Percentiles rank a stretch among this genome's conserved stretches.
Conservation (phyloP, 2,329 filamentous ascomycete species). For the Paracorniculantispora psalliotae region DNA sequence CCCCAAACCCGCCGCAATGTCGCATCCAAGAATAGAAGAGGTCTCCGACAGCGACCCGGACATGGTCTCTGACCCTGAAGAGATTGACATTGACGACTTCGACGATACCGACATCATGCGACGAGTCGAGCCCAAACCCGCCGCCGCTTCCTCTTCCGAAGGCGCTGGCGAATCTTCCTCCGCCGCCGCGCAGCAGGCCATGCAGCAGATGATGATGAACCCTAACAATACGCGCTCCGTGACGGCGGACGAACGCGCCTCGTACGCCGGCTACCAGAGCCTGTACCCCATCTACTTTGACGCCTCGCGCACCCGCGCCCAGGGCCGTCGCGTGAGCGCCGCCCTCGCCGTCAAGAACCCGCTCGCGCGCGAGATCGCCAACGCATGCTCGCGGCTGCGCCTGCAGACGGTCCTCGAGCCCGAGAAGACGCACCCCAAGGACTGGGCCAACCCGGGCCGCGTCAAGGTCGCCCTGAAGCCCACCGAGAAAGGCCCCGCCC, state of each 20-base stretch:
- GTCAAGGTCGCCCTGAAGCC: conserved; percentile 72
- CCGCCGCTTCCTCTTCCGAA: conserved; percentile 20
- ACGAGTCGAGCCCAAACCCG: conserved; percentile 31
- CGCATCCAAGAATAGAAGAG: conserved; percentile 86
- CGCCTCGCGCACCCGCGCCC: conserved; percentile 62
- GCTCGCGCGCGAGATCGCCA: conserved; percentile 81
- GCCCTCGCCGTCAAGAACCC: conserved; percentile 76
- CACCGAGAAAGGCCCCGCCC: conserved; percentile 28
- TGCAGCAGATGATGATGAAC: conserved; percentile 20
- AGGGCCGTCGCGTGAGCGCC: conserved; percentile 73
- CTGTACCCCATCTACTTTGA: conserved; percentile 97
- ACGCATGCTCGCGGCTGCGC: conserved; percentile 71
- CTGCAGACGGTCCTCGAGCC: conserved; percentile 79
- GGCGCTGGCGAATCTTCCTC: conserved; percentile 23
- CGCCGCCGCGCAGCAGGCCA: conserved; percentile 23
- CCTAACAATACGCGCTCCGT: conserved; percentile 23
- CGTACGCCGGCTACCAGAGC: conserved; percentile 75
- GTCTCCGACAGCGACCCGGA: conserved; percentile 75
- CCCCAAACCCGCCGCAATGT: conserved; percentile 51
- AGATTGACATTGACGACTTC: conserved; percentile 72
- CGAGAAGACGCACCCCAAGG: conserved; percentile 87
- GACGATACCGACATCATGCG: conserved; percentile 53
- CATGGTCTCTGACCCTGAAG: conserved; percentile 70
- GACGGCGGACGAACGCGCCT: conserved; percentile 42
- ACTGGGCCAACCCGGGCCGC: conserved; percentile 94